Evolutionary conservation across 2,329 filamentous ascomycete species (phyloP).

Genomic region (Domatiomyces catenatus): DNA sequence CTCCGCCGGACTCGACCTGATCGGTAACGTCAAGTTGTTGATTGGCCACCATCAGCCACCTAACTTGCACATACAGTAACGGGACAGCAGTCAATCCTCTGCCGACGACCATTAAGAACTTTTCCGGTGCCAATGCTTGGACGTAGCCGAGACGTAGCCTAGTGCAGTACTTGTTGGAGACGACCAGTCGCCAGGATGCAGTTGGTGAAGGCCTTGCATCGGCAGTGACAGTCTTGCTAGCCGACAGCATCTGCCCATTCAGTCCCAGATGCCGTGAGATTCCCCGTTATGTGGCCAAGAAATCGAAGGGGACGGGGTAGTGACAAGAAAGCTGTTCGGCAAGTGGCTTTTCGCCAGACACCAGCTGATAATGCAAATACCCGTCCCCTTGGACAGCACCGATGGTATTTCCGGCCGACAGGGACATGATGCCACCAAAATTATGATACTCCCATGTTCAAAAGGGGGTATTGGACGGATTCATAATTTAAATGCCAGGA

Average conservation of each 20-base stretch:
- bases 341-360: background rate
- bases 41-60: conserved; percentile 11
- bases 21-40: conserved; percentile 3
- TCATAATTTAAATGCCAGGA: background rate
- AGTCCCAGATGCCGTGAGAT: conserved; percentile 5
- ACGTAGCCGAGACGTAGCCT: conserved; percentile 12
- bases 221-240: conserved; percentile 5
- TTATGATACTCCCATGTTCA: background rate
- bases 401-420: conserved; percentile 5
- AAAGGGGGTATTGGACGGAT: background rate
- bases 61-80: conserved; percentile 8
- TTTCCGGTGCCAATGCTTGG: conserved; percentile 1
- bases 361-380: background rate
- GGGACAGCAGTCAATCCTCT: conserved; percentile 9
- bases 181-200: background rate
- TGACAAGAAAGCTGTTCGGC: too few relatives aligned
- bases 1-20: background rate
- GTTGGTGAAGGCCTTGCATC: conserved; percentile 6
- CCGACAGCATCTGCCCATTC: too few relatives aligned
- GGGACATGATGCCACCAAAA: background rate
- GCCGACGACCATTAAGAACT: conserved; percentile 10
- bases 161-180: conserved; percentile 7
- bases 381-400: conserved; percentile 4
- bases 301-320: too few relatives aligned
- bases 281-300: conserved; percentile 6